Percentiles rank a stretch among this genome's conserved stretches.
Evolutionary conservation across 1,139 yeast genomes (phyloP).

Genomic region (Suhomyces bokatorum): DNA sequence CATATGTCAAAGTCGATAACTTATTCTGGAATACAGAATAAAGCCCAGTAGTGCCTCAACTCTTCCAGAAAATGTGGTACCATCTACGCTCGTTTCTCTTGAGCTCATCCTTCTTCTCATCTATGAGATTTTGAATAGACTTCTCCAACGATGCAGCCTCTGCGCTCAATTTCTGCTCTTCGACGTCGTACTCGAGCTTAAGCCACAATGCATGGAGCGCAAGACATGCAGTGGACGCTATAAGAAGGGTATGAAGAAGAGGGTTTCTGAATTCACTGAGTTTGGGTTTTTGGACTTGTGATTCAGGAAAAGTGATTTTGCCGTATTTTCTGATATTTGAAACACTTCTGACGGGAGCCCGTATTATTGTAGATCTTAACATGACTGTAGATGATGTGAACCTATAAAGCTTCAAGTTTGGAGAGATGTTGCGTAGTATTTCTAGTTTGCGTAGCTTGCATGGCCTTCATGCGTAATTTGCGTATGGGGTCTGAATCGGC

Average conservation of each 20-base stretch:
- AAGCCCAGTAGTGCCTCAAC: not conserved
- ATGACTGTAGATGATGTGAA: not conserved
- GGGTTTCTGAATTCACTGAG: slow-evolving; percentile 42
- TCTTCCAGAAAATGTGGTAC: slow-evolving; percentile 26
- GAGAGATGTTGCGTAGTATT: not conserved
- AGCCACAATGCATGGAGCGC: slow-evolving; percentile 38
- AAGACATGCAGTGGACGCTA: slow-evolving; percentile 44
- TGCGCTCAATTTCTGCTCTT: slow-evolving; percentile 25
- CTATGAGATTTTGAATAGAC: slow-evolving; percentile 34
- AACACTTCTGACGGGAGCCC: not conserved
- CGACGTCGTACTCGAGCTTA: slow-evolving; percentile 33
- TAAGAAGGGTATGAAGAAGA: slow-evolving; percentile 39
- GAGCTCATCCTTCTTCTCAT: slow-evolving; percentile 27
- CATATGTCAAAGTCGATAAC: not conserved
- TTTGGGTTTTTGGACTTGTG: slow-evolving; percentile 29
- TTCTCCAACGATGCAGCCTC: slow-evolving; percentile 31
- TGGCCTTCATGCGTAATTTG: not conserved
- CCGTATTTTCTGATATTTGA: not conserved
- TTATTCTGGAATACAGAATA: not conserved
- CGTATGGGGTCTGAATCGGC: not conserved
- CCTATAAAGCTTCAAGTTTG: too few species aligned
- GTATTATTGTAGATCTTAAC: not conserved
- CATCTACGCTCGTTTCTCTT: slow-evolving; percentile 20
- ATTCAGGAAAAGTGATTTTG: slow-evolving; percentile 10
- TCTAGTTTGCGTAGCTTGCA: too few species aligned